Base-by-base conservation (phyloP, 495 filamentous ascomycete species). In the Penicillium malachiteum region DNA sequence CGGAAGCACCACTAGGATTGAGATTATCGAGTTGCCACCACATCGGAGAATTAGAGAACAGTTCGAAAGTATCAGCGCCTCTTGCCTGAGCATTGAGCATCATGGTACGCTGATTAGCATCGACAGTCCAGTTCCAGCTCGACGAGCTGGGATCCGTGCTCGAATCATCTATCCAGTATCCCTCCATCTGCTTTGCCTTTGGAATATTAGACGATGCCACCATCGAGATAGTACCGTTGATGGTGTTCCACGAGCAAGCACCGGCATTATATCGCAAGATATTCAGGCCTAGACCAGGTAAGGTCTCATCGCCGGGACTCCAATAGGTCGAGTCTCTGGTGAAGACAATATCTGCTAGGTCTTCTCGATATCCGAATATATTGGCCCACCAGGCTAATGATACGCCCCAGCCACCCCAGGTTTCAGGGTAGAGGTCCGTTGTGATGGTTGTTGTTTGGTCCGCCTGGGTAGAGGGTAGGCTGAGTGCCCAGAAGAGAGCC, bases 381-480 rank as follows among this genome's bases (percentile, higher is more conserved):
- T 54, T 50, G 5, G 56, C 56, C 56, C 56, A 58, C 56, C 56
- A 58, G n/a, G 56, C 56, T 16, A 58, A 46, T 34, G 56, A 58
- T n/a, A 53, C 50, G 2, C 56, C 56, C 35, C 51, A 58, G 8
- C 56, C 56, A 35, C 50, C 43, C 56, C 56, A 58, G 1, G 46
- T 50, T 18, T 47, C 34, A 14, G 50, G 43, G 21, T 54, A 49
- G 9, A 41, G 40, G 11, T 42, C 42, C 11, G 50, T 49, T 7
- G 50, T 58, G 35, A 58, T 54, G 30, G 32, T 54, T 31, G 50
- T 50, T 21, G 50, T 32, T 33, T 53, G 44, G 32, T 45, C 50
- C 1, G 56, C 56, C 7, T 39, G 16, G 12, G 41, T 16, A 26
- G 6, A n/a, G 4, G 51, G 32, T 9, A 54, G 41, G 13, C 14